Percentiles rank a stretch among this genome's conserved stretches.
Evolutionary conservation across 768 basidiomycete species (phyloP).

Genomic region (Chalciporus chontae): DNA sequence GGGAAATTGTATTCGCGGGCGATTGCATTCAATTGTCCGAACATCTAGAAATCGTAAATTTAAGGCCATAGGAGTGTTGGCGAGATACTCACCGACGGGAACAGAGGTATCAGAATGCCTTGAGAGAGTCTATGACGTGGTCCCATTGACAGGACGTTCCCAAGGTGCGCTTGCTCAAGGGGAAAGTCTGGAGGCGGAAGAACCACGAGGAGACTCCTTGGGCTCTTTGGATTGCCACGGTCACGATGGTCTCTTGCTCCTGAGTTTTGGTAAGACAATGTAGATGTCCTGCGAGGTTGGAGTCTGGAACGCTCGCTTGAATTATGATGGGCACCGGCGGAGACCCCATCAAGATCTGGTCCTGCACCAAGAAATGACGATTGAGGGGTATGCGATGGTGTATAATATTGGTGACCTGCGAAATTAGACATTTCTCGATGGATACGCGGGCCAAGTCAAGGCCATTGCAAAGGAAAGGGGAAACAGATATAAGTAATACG

Average conservation of each 20-base stretch:
- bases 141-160: constrained; percentile 54
- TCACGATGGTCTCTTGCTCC: constrained; percentile 43
- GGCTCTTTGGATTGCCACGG: constrained; percentile 34
- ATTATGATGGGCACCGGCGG: neutral
- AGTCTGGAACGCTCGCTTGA: constrained; percentile 11
- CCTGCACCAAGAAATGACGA: neutral
- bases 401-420: constrained; percentile 42
- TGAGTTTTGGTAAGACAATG: constrained; percentile 54
- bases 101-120: constrained; percentile 71
- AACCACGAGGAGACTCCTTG: constrained; percentile 61
- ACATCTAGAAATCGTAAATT: constrained; percentile 47
- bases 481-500: no score
- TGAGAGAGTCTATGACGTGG: constrained; percentile 60
- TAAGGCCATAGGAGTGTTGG: neutral
- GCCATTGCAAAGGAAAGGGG: no score
- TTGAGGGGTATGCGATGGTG: constrained; percentile 12
- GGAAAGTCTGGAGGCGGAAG: constrained; percentile 59
- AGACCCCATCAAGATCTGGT: constrained; percentile 14
- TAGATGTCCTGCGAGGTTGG: constrained; percentile 44
- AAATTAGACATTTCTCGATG: constrained; percentile 38
- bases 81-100: constrained; percentile 53
- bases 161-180: constrained; percentile 56
- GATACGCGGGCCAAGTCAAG: no score
- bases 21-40: constrained; percentile 72
- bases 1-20: constrained; percentile 82